Evolutionary conservation across 768 basidiomycete genomes (phyloP).

Genomic region (Phallus indusiatus): DNA sequence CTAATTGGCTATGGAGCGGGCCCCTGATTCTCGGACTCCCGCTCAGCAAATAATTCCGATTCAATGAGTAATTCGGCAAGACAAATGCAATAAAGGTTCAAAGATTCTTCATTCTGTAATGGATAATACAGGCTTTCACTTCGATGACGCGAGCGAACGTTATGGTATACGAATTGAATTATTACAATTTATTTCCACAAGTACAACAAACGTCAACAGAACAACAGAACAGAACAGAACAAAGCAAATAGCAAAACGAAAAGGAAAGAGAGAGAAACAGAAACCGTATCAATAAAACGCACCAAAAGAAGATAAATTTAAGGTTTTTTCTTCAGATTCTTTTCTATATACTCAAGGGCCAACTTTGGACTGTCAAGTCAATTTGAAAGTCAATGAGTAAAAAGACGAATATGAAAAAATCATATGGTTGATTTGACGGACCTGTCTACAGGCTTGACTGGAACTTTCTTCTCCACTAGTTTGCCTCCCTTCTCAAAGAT

Average conservation of each 20-base stretch:
- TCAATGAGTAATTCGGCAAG: too few relatives aligned
- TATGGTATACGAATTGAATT: neutral
- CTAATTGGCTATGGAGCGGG: too few relatives aligned
- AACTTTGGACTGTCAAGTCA: constrained; percentile 40
- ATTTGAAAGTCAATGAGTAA: constrained; percentile 2
- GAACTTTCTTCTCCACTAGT: constrained; percentile 73
- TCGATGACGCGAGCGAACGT: too few relatives aligned
- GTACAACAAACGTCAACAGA: neutral
- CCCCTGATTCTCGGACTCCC: too few relatives aligned
- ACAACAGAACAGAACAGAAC: neutral
- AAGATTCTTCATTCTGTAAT: too few relatives aligned
- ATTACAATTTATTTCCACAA: neutral
- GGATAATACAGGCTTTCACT: too few relatives aligned
- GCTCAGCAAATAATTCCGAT: too few relatives aligned
- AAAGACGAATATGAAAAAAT: neutral
- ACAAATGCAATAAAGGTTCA: too few relatives aligned
- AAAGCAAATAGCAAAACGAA: neutral
- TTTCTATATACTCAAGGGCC: constrained; percentile 61
- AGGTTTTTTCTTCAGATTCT: neutral
- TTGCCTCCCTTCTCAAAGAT: constrained; percentile 90
- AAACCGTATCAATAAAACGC: neutral
- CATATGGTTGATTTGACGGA: constrained; percentile 19
- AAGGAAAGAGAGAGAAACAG: neutral
- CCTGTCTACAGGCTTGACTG: constrained; percentile 86
- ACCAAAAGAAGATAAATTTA: neutral